phyloP scores from a whole-genome alignment of 345 rosid genomes.

The Trapa bicornis region DNA sequence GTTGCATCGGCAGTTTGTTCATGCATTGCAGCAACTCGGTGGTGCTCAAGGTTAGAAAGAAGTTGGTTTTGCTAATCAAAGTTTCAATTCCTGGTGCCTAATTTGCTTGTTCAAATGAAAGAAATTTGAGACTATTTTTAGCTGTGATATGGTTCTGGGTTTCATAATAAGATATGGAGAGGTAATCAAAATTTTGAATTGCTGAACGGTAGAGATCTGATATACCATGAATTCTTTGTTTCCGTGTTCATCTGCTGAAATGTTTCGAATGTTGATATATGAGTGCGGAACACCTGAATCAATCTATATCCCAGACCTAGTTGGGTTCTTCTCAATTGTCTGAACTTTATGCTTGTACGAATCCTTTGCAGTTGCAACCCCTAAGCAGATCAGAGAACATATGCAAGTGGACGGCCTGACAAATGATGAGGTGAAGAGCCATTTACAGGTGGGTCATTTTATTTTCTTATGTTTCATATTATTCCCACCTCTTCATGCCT shows the following conservation, averaged over 20 bases:
- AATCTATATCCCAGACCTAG: too few species aligned
- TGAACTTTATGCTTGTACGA: neutral
- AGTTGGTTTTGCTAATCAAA: too few species aligned
- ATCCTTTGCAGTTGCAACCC: conserved; percentile 65
- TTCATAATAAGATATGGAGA: neutral
- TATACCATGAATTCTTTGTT: too few species aligned
- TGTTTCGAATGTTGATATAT: too few species aligned
- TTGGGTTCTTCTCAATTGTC: neutral
- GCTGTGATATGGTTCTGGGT: neutral
- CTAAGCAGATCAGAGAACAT: conserved; percentile 91
- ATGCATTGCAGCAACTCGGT: conserved; percentile 80
- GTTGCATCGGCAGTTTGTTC: conserved; percentile 69
- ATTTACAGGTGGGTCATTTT: conserved; percentile 58
- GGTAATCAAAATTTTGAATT: neutral
- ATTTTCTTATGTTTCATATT: neutral
- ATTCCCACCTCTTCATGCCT: neutral
- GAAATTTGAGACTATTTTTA: neutral
- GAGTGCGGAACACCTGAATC: too few species aligned
- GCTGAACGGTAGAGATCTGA: too few species aligned
- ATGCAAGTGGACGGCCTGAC: conserved; percentile 97
- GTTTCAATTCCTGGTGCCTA: neutral
- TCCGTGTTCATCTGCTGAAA: too few species aligned
- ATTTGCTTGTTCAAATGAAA: neutral
- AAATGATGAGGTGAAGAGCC: conserved; percentile 98
- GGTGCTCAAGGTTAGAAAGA: conserved; percentile 65